phyloP scores from a whole-genome alignment of 331 rosid genomes.

The Quercus tomentella region DNA sequence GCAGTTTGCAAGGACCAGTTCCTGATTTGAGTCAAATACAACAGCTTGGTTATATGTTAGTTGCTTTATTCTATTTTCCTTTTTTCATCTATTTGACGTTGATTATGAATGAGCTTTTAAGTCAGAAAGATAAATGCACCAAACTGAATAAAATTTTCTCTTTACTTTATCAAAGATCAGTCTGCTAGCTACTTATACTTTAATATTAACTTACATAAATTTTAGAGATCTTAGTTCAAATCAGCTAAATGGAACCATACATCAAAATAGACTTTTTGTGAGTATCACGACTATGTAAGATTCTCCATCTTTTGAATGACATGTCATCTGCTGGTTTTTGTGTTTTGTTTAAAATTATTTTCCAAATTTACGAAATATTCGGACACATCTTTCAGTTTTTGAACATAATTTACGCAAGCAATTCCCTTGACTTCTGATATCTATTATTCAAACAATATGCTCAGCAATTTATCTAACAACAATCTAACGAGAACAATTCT shows the following conservation, averaged over 20 bases:
- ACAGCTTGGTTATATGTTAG: constrained; percentile 72
- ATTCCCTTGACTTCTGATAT: not conserved
- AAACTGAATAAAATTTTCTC: not conserved
- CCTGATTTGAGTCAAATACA: constrained; percentile 81
- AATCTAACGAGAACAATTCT: constrained; percentile 62
- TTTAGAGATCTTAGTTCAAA: constrained; percentile 86
- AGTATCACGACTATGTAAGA: constrained; percentile 84
- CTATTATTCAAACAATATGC: constrained; percentile 8
- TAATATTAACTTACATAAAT: constrained; percentile 17
- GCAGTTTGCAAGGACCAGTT: constrained; percentile 68
- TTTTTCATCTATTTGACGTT: not conserved
- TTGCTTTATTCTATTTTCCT: constrained; percentile 23
- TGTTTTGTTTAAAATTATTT: not conserved
- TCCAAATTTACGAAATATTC: not conserved
- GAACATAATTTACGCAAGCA: not conserved
- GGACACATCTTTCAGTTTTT: not conserved
- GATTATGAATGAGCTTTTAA: constrained; percentile 3
- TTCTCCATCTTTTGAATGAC: constrained; percentile 16
- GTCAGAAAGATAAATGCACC: constrained; percentile 4
- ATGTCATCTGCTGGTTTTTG: not conserved
- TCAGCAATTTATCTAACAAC: constrained; percentile 79
- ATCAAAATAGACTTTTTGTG: constrained; percentile 45
- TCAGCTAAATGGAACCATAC: constrained; percentile 68
- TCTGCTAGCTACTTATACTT: not conserved
- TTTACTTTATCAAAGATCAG: not conserved